Evolutionary conservation across 179 eudicot genomes (phyloP), one percentile per base, ranked within the genome.

Genomic region (Carnegiea gigantea): DNA sequence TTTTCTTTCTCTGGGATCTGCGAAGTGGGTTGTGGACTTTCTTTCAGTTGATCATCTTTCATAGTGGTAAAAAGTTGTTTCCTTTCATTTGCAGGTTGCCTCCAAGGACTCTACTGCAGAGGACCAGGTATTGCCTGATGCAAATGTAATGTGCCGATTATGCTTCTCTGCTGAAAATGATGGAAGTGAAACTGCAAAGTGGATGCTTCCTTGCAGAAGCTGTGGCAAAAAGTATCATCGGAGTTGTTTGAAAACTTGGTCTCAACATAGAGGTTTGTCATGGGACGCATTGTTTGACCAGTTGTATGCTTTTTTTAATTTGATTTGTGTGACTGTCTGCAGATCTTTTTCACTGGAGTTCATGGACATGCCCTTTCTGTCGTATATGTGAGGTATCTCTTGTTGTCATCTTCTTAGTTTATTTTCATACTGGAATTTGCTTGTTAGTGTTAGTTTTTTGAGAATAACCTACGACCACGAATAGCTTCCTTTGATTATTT

Each of bases 331-430:
- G 80, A 77, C 9, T 53, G 7, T 64, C 79, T 86, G 81, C 92
- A 93, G 98, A 95, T 89, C 84, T 95, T 79, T 95, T 95, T 90
- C 98, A 93, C 82, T 95, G 99, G 99, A 95, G 99, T 84, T 93
- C 94, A 59, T 95, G 98, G 99, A 80, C 93, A 46, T 95, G 99
- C 81, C 98, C 99, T 70, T 93, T 97, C 59, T 95, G 99, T 88
- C 94, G 95, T 62, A 81, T 83, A 77, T 95, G 99, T 78, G 97
- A 95, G 97, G 99, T 95, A 86, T 70, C 15, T 62, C 38, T 75
- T 24, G 36, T 26, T 11, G 10, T 18, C 76, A 70, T 53, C 9
- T n/a, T 6, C 12, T 80, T 68, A 26, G 36, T 26, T 73, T 38
- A 12, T 67, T 17, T 28, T 67, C 40, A 28, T 28, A 28, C 68